Conservation (phyloP, 2,329 filamentous ascomycete genomes). For the Botrytis tulipae region DNA sequence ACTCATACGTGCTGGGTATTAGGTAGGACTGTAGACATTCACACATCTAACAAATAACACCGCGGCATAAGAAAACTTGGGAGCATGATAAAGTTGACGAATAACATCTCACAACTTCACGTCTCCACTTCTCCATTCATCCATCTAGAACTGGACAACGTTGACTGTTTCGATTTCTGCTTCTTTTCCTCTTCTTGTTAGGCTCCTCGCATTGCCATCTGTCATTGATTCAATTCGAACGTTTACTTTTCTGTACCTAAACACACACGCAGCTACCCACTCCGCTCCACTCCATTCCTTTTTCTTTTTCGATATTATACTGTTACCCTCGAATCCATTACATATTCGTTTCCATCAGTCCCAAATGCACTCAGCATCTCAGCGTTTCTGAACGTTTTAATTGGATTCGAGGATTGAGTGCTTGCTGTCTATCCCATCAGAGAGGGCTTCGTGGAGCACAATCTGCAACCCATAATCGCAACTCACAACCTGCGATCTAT, state of each 20-base stretch:
- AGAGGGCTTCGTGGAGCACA: neutral
- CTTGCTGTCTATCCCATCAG: neutral
- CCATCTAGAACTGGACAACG: neutral
- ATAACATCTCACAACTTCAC: neutral
- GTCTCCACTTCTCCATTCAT: neutral
- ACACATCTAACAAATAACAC: neutral
- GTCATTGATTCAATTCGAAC: constrained; percentile 2
- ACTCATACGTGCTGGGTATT: neutral
- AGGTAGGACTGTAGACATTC: neutral
- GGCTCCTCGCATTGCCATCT: constrained; percentile 8
- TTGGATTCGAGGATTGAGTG: neutral
- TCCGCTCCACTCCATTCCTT: neutral
- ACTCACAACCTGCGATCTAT: neutral
- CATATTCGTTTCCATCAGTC: neutral
- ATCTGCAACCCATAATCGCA: neutral
- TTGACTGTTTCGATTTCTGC: neutral
- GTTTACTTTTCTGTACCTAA: neutral
- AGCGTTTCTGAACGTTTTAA: neutral
- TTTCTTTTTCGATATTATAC: neutral
- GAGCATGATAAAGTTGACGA: neutral
- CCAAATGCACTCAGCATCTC: neutral
- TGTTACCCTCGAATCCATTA: neutral
- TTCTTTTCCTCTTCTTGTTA: neutral
- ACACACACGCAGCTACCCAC: neutral
- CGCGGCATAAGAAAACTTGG: neutral